phyloP scores from a whole-genome alignment of 2,329 filamentous ascomycete genomes.

The Penicillium sp. region DNA sequence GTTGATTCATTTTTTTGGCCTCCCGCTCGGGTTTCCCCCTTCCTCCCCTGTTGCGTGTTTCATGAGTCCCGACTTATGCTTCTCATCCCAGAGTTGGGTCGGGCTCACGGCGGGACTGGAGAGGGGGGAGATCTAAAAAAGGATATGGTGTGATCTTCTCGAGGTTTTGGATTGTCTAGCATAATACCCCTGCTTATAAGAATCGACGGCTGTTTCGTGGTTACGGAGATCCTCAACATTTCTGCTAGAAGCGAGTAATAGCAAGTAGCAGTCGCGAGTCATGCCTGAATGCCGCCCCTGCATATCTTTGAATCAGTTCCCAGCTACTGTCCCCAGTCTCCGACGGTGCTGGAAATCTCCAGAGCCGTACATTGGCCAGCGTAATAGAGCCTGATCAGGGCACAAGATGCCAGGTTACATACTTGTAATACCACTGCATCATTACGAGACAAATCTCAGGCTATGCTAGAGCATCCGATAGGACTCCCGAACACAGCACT shows the following conservation, averaged over 20 bases:
- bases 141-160: background rate
- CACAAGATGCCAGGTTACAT: background rate
- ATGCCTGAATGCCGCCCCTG: background rate
- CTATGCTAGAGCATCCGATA: background rate
- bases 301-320: background rate
- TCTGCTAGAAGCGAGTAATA: background rate
- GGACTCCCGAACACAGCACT: background rate
- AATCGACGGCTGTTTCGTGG: background rate
- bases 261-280: background rate
- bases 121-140: background rate
- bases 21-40: background rate
- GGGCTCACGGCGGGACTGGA: background rate
- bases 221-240: background rate
- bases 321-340: background rate
- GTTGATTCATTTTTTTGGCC: background rate
- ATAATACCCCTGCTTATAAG: conserved; percentile 17
- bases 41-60: background rate
- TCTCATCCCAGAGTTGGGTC: background rate
- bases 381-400: background rate
- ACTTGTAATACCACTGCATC: background rate
- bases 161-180: conserved; percentile 12
- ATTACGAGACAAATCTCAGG: background rate
- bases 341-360: background rate
- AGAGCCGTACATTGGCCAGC: background rate
- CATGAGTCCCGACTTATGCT: background rate